phyloP scores from a whole-genome alignment of 2,329 filamentous ascomycete genomes.

The Apiospora saccharicola region DNA sequence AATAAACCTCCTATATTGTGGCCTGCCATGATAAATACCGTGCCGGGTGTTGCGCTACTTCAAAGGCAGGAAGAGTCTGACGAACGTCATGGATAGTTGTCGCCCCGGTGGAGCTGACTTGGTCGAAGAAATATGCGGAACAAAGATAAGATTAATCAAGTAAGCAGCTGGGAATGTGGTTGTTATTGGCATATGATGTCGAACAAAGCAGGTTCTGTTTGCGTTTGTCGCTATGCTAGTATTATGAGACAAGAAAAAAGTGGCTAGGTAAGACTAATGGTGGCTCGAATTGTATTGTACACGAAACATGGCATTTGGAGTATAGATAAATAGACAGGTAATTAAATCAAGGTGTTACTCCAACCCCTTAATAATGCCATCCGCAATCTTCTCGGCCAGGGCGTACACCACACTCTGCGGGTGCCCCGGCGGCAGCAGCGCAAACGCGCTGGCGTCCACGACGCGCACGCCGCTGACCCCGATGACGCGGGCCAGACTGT shows the following conservation, averaged over 20 bases:
- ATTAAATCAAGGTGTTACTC: background rate
- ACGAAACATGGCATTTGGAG: background rate
- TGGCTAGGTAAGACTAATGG: background rate
- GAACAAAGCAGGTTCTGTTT: conserved; percentile 5
- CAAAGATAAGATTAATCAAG: background rate
- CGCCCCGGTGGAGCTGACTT: too few relatives aligned
- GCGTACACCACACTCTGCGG: conserved; percentile 27
- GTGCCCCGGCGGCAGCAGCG: conserved; percentile 29
- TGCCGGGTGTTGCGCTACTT: background rate
- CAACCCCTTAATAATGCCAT: conserved; percentile 18
- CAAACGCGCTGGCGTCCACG: conserved; percentile 30
- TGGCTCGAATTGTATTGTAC: too few relatives aligned
- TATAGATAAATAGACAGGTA: background rate
- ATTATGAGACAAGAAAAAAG: background rate
- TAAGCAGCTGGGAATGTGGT: background rate
- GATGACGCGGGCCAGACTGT: conserved; percentile 29
- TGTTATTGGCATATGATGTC: background rate
- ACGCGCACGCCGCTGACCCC: conserved; percentile 31
- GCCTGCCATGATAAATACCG: background rate
- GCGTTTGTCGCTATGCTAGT: background rate
- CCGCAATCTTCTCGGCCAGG: conserved; percentile 28
- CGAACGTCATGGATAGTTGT: background rate
- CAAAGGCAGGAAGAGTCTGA: background rate
- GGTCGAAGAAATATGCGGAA: too few relatives aligned
- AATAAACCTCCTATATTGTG: too few relatives aligned